A percentile compares a stretch with the other conserved stretches of the same genome.
These are phyloP conservation scores for Mrakia gelida DNA, from an alignment of 768 basidiomycete species.

Conservation along the genomic window DNA sequence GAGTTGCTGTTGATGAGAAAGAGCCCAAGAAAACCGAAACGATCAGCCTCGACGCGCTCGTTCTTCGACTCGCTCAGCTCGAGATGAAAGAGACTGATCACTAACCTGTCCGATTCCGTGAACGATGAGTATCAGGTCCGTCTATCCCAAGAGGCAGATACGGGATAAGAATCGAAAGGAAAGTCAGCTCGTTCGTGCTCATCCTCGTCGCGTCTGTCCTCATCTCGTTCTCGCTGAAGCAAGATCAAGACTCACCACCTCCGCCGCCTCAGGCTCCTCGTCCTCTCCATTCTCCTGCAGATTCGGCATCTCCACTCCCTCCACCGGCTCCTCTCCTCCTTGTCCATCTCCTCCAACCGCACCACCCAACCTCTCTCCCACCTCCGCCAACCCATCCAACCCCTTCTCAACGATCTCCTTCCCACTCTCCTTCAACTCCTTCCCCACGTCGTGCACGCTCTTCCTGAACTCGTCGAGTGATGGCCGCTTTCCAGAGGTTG, in stretches of 20 bases:
- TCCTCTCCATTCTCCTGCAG: slow-evolving; percentile 10
- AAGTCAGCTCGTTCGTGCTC: too few species aligned
- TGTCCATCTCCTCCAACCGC: not conserved
- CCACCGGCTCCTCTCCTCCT: slow-evolving; percentile 1
- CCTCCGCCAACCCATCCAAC: slow-evolving; percentile 8
- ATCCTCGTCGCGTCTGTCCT: not conserved
- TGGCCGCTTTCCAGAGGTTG: not conserved
- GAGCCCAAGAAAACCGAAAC: not conserved
- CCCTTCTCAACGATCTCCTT: slow-evolving; percentile 12
- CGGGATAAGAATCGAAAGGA: not conserved
- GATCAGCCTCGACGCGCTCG: not conserved
- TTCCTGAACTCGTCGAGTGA: slow-evolving; percentile 23
- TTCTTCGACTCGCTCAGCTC: not conserved
- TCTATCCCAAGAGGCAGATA: slow-evolving; percentile 21
- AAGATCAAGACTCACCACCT: not conserved
- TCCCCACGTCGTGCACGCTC: slow-evolving; percentile 13
- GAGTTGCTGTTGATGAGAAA: slow-evolving; percentile 14
- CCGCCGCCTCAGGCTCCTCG: slow-evolving; percentile 16
- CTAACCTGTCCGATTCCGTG: slow-evolving; percentile 48
- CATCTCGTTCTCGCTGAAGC: not conserved
- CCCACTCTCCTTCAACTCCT: not conserved
- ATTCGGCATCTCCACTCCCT: slow-evolving; percentile 21
- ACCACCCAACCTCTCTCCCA: not conserved
- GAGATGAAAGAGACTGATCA: not conserved
- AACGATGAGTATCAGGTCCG: slow-evolving; percentile 50